Evolutionary conservation across 495 filamentous ascomycete species (phyloP).

Genomic region (Penicillium canariense): DNA sequence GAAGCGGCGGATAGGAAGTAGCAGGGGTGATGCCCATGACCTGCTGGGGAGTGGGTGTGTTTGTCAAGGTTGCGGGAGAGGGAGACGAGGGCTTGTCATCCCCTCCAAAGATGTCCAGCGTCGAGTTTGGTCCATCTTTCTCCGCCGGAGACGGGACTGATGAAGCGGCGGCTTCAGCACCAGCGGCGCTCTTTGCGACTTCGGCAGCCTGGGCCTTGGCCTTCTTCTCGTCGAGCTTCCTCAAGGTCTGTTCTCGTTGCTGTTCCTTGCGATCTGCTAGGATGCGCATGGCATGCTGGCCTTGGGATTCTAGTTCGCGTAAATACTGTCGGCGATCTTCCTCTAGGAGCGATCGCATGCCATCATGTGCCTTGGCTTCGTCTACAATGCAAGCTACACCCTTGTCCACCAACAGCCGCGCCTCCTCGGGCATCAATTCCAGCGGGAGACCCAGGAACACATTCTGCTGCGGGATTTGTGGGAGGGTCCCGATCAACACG

Average conservation of each 20-base stretch:
- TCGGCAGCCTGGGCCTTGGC: conserved; percentile 32
- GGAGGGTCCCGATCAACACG: conserved; percentile 80
- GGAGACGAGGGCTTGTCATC: conserved; percentile 19
- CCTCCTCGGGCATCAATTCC: conserved; percentile 90
- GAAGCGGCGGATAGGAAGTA: conserved; percentile 54
- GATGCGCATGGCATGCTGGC: conserved; percentile 41
- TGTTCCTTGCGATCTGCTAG: conserved; percentile 40
- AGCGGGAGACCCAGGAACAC: conserved; percentile 86
- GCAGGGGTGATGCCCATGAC: conserved; percentile 56
- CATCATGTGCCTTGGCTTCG: conserved; percentile 64
- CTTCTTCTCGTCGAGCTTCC: conserved; percentile 43
- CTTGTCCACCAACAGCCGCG: conserved; percentile 75
- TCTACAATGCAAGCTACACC: conserved; percentile 76
- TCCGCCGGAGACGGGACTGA: not conserved
- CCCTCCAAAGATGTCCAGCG: conserved; percentile 45
- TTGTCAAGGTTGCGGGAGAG: conserved; percentile 20
- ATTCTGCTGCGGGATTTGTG: conserved; percentile 92
- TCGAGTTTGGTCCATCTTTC: conserved; percentile 13
- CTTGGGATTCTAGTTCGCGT: conserved; percentile 46
- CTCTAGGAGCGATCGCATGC: conserved; percentile 56
- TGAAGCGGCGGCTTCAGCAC: conserved; percentile 18
- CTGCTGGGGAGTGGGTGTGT: conserved; percentile 9
- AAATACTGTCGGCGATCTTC: conserved; percentile 50
- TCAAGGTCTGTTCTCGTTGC: conserved; percentile 39
- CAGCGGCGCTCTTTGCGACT: conserved; percentile 9